Conservation (phyloP, 2,329 filamentous ascomycete species). For the Xylariaceae sp. region DNA sequence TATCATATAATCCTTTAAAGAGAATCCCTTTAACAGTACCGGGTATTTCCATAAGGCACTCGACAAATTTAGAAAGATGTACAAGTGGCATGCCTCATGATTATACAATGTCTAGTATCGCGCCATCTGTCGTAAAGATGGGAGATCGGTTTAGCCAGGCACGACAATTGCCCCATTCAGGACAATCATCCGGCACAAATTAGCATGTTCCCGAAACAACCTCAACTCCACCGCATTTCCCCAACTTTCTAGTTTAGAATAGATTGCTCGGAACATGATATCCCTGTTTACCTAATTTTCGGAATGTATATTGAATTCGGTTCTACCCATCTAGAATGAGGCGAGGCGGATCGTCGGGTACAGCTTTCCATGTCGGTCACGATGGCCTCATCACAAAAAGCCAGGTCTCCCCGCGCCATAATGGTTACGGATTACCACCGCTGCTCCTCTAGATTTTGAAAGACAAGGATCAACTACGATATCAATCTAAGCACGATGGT, state of each 20-base stretch:
- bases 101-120: not conserved
- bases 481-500: conserved; percentile 28
- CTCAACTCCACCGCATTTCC: conserved; percentile 30
- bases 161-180: conserved; percentile 20
- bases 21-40: too few relatives aligned
- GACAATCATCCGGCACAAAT: conserved; percentile 27
- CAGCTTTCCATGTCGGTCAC: not conserved
- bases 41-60: too few relatives aligned
- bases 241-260: conserved; percentile 29
- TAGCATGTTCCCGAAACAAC: conserved; percentile 30
- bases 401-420: conserved; percentile 4
- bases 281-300: conserved; percentile 25
- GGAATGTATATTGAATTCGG: not conserved
- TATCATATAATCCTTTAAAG: too few relatives aligned
- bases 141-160: conserved; percentile 32
- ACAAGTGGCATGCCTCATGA: too few relatives aligned
- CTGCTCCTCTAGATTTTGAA: not conserved
- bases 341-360: conserved; percentile 11
- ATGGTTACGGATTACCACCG: not conserved
- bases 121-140: not conserved
- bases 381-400: conserved; percentile 20
- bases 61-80: too few relatives aligned
- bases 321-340: not conserved
- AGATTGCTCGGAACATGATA: conserved; percentile 36
- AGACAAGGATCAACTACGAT: not conserved